Percentiles rank a stretch among this genome's conserved stretches.
Conservation (phyloP, 441 rosid species). For the Corymbia citriodora region DNA sequence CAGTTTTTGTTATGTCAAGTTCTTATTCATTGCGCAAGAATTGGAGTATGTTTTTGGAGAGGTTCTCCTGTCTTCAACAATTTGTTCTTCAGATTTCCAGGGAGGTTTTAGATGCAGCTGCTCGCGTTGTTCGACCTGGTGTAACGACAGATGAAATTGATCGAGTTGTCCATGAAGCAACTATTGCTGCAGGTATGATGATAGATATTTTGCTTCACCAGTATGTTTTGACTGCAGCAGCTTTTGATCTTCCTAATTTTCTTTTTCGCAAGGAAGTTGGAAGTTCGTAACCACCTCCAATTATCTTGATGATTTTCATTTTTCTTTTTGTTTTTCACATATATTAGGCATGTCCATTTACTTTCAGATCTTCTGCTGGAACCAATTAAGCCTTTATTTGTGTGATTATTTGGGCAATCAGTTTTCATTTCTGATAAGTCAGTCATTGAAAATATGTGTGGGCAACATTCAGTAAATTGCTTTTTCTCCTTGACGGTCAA, state of each 20-base stretch:
- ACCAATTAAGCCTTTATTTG: neutral
- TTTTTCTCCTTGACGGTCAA: neutral
- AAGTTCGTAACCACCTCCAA: neutral
- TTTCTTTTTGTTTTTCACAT: neutral
- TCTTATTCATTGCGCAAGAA: neutral
- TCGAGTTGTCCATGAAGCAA: slow-evolving; percentile 85
- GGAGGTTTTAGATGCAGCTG: slow-evolving; percentile 92
- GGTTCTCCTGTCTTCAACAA: neutral
- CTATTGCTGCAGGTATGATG: slow-evolving; percentile 70
- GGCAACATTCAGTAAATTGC: neutral
- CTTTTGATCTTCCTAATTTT: neutral
- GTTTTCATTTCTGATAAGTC: neutral
- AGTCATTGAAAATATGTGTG: neutral
- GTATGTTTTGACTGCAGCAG: neutral
- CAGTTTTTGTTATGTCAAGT: neutral
- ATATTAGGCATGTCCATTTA: neutral
- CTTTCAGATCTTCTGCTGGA: neutral
- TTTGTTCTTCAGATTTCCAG: slow-evolving; percentile 57
- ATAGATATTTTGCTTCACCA: neutral
- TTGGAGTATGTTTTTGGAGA: neutral
- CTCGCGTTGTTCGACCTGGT: slow-evolving; percentile 66
- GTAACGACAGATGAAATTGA: slow-evolving; percentile 97
- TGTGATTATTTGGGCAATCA: neutral
- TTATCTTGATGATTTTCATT: neutral
- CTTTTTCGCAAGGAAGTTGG: neutral